Base-by-base conservation (phyloP, 2,329 filamentous ascomycete genomes). In the Cladophialophora exuberans region DNA sequence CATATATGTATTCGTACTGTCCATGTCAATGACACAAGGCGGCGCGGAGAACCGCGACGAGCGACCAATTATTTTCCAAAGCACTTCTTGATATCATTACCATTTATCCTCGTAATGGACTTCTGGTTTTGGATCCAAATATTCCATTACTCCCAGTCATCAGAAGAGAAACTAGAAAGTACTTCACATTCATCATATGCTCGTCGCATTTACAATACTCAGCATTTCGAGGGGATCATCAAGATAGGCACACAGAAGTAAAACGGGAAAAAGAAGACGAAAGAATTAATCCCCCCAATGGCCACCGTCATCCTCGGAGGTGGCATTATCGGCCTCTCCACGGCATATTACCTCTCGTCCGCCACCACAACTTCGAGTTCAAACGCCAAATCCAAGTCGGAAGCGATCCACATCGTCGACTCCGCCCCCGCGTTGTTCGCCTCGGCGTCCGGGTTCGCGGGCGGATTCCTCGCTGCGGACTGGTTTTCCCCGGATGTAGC, bases 371-470 rank as follows among this genome's bases (percentile, higher is more conserved):
- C 73, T 73, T 67, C 75, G 26, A 31, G 36, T 13, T n/a, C n/a
- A n/a, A n/a, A n/a, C n/a, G n/a, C n/a, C n/a, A n/a, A n/a, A n/a
- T n/a, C n/a, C n/a, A n/a, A n/a, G n/a, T n/a, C n/a, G n/a, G n/a
- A n/a, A n/a, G n/a, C n/a, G n/a, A 83, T 86, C 48, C 80, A 84
- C 59, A 70, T 87, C 18, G 59, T 87, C 33, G 84, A 86, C 63
- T 74, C 80, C 4, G 79, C 80, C 3, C 69, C 76, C 0, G 68
- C 83, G 59, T 78, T 92, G 26, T 90, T 92, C 70, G 79, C 83
- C 9, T 89, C 85, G 25, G 88, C 89, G 0, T 91, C 87, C 2
- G 88, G 89, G 1, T 85, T 82, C 61, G 87, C 88, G 0, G 89
- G 80, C 15, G 88, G 89, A 0, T 93, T 92, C 65, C 67, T 92